Evolutionary conservation across 495 filamentous ascomycete species (phyloP), one percentile per base, ranked within the genome.

Genomic region (Aeminium ludgeri): DNA sequence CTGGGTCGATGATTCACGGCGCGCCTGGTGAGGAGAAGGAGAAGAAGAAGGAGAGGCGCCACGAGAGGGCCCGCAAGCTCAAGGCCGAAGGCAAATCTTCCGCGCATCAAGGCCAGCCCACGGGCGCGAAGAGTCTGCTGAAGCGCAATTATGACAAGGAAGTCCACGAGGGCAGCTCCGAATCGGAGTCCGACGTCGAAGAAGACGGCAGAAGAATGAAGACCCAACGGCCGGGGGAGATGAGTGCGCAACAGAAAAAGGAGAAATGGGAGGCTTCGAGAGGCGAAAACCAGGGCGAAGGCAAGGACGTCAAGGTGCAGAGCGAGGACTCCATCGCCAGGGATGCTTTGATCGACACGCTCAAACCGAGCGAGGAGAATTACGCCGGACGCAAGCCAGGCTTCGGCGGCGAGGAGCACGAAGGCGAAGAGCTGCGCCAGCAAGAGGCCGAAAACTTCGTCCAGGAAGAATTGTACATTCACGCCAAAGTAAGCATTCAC

Each of bases 391-490:
- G 48, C 11, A 12, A 12, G 15, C 28, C 29, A 8, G 30, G 23
- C 10, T 6, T 13, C 16, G 38, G 38, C 4, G 38, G 23, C 10
- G 30, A 36, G 11, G 36, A 27, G 10, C 6, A 38, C 10, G 38
- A 82, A 80, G 69, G 82, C 6, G 78, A 44, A 10, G 45, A 77
- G 1, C 66, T 78, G 6, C 62, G 72, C 0, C 69, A 86, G 43
- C 68, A 68, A 11, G 87, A 95, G 52, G 75, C 80, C 46, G 71
- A 79, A 18, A 84, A 89, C 49, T 83, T 92, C 61, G 74, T 94
- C 35, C 86, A 94, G 53, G 87, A 97, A 56, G 85, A 97, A 63
- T 68, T 95, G 0, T 97, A 95, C 49, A 72, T 94, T 29, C 87
- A 97, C 54, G 80, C 74, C 30, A 95, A 95, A 59, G 66, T 64